Conservation (phyloP, 2,329 filamentous ascomycete species). For the Sclerotinia nivalis region DNA sequence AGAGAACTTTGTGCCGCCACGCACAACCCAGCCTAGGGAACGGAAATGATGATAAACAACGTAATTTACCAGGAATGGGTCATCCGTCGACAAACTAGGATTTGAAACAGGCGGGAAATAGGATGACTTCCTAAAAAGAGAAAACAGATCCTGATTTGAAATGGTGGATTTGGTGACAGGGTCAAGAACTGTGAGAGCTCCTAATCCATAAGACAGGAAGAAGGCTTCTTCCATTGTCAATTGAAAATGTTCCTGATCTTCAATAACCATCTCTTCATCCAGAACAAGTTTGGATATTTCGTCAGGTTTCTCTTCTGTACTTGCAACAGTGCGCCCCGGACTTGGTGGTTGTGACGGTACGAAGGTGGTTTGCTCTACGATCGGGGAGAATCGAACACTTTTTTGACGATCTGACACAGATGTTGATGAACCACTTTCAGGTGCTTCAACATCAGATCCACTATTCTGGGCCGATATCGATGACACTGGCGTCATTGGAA, state of each 20-base stretch:
- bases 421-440: conserved; percentile 21
- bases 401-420: conserved; percentile 52
- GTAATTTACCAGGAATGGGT: conserved; percentile 84
- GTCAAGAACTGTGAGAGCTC: conserved; percentile 65
- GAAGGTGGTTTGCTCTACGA: conserved; percentile 65
- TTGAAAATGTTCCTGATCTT: conserved; percentile 82
- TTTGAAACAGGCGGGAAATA: conserved; percentile 60
- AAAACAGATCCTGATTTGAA: conserved; percentile 19
- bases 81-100: conserved; percentile 64
- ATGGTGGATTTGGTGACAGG: conserved; percentile 44
- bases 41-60: conserved; percentile 94
- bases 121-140: conserved; percentile 55
- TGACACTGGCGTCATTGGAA: conserved; percentile 1
- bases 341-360: conserved; percentile 48
- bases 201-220: conserved; percentile 81
- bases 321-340: conserved; percentile 29
- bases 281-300: conserved; percentile 4
- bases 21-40: conserved; percentile 90
- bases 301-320: conserved; percentile 16
- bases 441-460: conserved; percentile 26
- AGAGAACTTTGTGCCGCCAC: conserved; percentile 90
- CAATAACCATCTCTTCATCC: conserved; percentile 41
- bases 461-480: conserved; percentile 22
- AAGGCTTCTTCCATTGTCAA: conserved; percentile 88
- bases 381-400: conserved; percentile 70